Evolutionary conservation across 805 yeast species (phyloP).

Genomic region (Grigorovia jiainica): DNA sequence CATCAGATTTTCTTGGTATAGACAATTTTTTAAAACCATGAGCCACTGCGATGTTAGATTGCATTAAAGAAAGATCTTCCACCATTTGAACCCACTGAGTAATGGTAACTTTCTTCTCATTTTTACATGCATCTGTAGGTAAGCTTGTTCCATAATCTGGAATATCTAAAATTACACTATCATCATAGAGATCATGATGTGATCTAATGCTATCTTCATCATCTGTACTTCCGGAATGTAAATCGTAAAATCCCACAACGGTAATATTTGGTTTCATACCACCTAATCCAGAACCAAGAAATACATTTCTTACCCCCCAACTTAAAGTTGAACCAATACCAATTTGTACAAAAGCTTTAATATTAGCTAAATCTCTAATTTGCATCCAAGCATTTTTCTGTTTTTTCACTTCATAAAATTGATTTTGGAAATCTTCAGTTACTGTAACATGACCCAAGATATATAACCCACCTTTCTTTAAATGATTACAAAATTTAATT

Average conservation of each 20-base stretch:
- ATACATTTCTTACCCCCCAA: conserved; percentile 94
- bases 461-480: conserved; percentile 92
- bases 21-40: conserved; percentile 66
- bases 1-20: conserved; percentile 43
- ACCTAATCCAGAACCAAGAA: conserved; percentile 91
- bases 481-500: conserved; percentile 84
- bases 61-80: conserved; percentile 82
- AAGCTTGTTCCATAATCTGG: conserved; percentile 23
- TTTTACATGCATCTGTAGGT: conserved; percentile 74
- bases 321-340: conserved; percentile 78
- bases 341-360: conserved; percentile 92
- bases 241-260: conserved; percentile 80
- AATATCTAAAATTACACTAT: conserved; percentile 5
- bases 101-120: conserved; percentile 58
- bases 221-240: conserved; percentile 27
- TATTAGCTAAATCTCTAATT: conserved; percentile 62
- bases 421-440: conserved; percentile 48
- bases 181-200: neutral
- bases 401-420: conserved; percentile 57
- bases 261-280: conserved; percentile 97
- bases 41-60: conserved; percentile 88
- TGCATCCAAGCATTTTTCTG: conserved; percentile 80
- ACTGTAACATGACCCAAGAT: conserved; percentile 82
- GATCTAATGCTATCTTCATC: conserved; percentile 1
- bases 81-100: conserved; percentile 86